A percentile compares a stretch with the other conserved stretches of the same genome.
Conservation (phyloP, 768 basidiomycete species). For the Russula vinacea region DNA sequence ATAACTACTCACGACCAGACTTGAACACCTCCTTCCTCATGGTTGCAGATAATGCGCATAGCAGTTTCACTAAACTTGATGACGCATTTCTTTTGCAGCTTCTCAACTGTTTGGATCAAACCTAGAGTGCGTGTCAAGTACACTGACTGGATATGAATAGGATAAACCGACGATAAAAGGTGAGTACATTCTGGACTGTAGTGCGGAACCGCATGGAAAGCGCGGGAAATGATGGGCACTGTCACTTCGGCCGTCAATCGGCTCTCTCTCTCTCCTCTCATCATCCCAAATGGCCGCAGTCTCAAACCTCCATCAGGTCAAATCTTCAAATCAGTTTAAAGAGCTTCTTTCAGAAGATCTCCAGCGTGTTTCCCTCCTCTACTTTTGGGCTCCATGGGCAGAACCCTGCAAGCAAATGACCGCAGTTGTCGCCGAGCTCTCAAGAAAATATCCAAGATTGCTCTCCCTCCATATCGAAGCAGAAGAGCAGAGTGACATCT, state of each 20-base stretch:
- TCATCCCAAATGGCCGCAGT: constrained; percentile 5
- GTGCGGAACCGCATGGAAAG: constrained; percentile 32
- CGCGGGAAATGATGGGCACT: neutral
- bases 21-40: constrained; percentile 80
- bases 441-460: constrained; percentile 62
- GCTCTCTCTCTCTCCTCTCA: neutral
- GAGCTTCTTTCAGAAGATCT: constrained; percentile 72
- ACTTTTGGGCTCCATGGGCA: constrained; percentile 95
- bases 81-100: constrained; percentile 79
- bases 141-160: neutral
- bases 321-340: constrained; percentile 71
- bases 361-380: constrained; percentile 76
- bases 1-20: constrained; percentile 65
- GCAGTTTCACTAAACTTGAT: constrained; percentile 72
- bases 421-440: constrained; percentile 66
- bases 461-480: constrained; percentile 85
- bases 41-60: constrained; percentile 82
- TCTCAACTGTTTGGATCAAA: constrained; percentile 78
- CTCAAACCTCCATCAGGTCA: constrained; percentile 48
- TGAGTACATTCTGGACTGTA: constrained; percentile 24
- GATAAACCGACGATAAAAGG: constrained; percentile 26
- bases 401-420: constrained; percentile 91
- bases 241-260: neutral
- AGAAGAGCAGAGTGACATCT: constrained; percentile 73
- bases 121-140: constrained; percentile 40